Base-by-base conservation (phyloP, 108 stramenopile species). In the Schizochytrium sp. region DNA sequence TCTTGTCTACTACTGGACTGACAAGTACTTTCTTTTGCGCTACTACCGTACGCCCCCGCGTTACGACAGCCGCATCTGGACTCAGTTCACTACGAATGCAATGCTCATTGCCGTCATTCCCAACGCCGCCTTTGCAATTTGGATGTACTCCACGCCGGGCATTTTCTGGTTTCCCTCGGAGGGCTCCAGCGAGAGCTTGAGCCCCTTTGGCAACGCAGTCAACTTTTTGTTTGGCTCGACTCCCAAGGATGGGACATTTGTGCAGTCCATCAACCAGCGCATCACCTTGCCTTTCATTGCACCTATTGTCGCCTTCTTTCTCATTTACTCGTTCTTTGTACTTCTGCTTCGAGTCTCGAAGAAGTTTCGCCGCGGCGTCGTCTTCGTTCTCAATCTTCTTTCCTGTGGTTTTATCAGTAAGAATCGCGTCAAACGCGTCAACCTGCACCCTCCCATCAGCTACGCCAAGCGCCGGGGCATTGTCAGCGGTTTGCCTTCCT, bases 41-140 rank as follows among this genome's bases (percentile, higher is more conserved):
- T 92, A 91, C 72, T 93, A 93, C 90, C 58, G 87, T 21, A 91
- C 87, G 4, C 93, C 93, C 28, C 93, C 93, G 5, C 91, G 90
- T 41, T 93, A 91, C 83, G 91, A 90, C 53, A 72, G 44, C 23
- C 48, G 83, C 69, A 69, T 93, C 5, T 91, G 91, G 5, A 89
- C 34, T n/a, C 69, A 88, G 5, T 69, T 69, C 41, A 89, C 83
- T 4, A 60, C 90, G 23, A 88, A 29, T 43, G 6, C 91, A 55
- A 88, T 93, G 43, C 92, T 92, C 18, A 88, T 88, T 47, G 89
- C 88, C 44, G 45, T 93, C 21, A 47, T 89, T 48, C 28, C 92
- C 23, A 92, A 93, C 89, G 34, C 91, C 19, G 89, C 53, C 14
- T 71, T 92, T 53, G 29, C 92, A 3, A 58, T 92, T 43, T 93